A percentile compares a stretch with the other conserved stretches of the same genome.
These are phyloP conservation scores for Dipteronia dyeriana DNA, from an alignment of 345 rosid genomes.

Conservation along the genomic window DNA sequence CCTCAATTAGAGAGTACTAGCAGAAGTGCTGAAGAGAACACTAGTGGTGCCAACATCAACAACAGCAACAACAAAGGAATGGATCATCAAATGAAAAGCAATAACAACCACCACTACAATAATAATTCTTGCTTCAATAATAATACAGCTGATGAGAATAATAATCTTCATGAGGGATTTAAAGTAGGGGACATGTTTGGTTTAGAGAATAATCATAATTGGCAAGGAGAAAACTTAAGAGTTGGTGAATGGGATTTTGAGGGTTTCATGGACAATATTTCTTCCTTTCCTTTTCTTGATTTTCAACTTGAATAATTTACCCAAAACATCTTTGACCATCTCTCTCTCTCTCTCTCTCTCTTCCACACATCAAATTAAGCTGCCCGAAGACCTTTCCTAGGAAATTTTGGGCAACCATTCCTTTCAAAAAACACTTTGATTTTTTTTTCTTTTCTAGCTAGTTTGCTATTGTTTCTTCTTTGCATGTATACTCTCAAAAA, in stretches of 20 bases:
- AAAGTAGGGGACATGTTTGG: slow-evolving; percentile 57
- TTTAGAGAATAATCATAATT: slow-evolving; percentile 57
- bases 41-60: slow-evolving; percentile 24
- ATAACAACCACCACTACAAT: slow-evolving; percentile 38
- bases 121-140: slow-evolving; percentile 53
- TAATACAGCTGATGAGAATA: slow-evolving; percentile 26
- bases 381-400: slow-evolving; percentile 13
- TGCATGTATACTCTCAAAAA: neutral
- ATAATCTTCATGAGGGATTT: slow-evolving; percentile 31
- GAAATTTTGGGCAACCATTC: slow-evolving; percentile 27
- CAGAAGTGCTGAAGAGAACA: slow-evolving; percentile 24
- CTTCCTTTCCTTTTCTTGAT: slow-evolving; percentile 82
- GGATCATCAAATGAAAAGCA: slow-evolving; percentile 45
- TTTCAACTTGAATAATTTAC: slow-evolving; percentile 58
- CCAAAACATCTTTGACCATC: slow-evolving; percentile 4
- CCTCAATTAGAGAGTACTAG: slow-evolving; percentile 48
- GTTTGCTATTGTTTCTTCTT: neutral
- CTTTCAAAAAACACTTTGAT: neutral
- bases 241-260: slow-evolving; percentile 93
- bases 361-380: slow-evolving; percentile 11
- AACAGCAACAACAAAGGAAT: slow-evolving; percentile 7
- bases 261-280: slow-evolving; percentile 66
- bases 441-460: too few species aligned
- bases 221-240: slow-evolving; percentile 69
- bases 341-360: slow-evolving; percentile 4